Conservation (phyloP, 2,329 filamentous ascomycete species). For the Paraconiothyrium brasiliense region DNA sequence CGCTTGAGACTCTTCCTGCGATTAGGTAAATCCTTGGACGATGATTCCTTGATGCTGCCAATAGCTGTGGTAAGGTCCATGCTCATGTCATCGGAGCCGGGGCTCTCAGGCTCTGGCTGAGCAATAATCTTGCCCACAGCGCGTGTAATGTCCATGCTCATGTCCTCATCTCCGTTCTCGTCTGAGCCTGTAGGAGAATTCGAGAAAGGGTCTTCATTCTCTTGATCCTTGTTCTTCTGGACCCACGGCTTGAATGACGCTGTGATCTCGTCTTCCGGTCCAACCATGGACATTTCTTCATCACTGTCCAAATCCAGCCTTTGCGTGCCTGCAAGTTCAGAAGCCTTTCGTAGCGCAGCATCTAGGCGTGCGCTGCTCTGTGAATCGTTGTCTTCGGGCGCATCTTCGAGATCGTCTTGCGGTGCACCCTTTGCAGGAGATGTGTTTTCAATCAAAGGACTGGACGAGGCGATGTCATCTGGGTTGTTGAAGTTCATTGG, state of each 20-base stretch:
- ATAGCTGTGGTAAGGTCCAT: constrained; percentile 67
- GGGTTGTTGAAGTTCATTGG: constrained; percentile 71
- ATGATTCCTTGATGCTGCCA: constrained; percentile 57
- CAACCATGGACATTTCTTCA: constrained; percentile 62
- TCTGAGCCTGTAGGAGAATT: constrained; percentile 51
- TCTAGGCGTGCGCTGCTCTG: constrained; percentile 79
- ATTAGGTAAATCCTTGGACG: constrained; percentile 35
- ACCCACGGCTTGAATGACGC: constrained; percentile 79
- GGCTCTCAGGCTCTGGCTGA: constrained; percentile 48
- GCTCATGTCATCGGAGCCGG: constrained; percentile 56
- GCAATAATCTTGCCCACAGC: constrained; percentile 81
- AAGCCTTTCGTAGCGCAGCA: constrained; percentile 78
- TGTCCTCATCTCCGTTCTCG: constrained; percentile 65
- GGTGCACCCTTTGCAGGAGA: constrained; percentile 52
- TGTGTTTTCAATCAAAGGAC: constrained; percentile 74
- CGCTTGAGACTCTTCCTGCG: constrained; percentile 55
- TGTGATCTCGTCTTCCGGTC: constrained; percentile 73
- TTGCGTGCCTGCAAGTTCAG: constrained; percentile 77
- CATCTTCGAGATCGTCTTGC: constrained; percentile 66
- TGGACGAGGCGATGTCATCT: constrained; percentile 76
- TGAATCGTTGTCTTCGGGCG: constrained; percentile 66
- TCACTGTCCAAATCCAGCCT: constrained; percentile 68
- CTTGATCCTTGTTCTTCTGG: constrained; percentile 65
- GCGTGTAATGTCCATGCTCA: constrained; percentile 94
- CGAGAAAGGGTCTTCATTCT: constrained; percentile 61